These are phyloP conservation scores for Lactarius hengduanensis DNA, from an alignment of 768 basidiomycete species.

Conservation along the genomic window DNA sequence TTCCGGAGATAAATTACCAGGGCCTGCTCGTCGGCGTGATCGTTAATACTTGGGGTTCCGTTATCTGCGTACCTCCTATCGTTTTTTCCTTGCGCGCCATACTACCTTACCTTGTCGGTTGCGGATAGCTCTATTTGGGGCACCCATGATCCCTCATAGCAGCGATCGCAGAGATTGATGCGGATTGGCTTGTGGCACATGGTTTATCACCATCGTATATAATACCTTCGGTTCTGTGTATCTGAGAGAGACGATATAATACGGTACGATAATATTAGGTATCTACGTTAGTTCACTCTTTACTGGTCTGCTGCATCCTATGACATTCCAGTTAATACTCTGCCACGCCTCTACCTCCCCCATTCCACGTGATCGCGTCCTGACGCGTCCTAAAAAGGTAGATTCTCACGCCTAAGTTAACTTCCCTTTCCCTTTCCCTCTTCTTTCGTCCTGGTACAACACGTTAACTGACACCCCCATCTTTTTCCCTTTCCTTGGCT, in stretches of 20 bases:
- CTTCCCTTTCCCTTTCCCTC: constrained; percentile 18
- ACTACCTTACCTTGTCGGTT: neutral
- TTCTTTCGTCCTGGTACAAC: constrained; percentile 22
- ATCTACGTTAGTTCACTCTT: constrained; percentile 15
- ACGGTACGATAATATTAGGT: constrained; percentile 6
- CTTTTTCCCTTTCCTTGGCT: constrained; percentile 18
- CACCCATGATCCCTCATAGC: neutral
- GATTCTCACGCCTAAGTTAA: constrained; percentile 27
- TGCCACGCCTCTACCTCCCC: neutral
- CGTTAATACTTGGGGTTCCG: neutral
- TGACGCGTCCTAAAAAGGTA: constrained; percentile 30
- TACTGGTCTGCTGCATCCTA: constrained; percentile 1
- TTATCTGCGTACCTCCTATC: neutral
- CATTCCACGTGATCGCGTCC: constrained; percentile 30
- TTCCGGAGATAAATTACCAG: constrained; percentile 6
- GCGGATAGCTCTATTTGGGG: neutral
- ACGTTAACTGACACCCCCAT: constrained; percentile 27
- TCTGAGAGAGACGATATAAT: neutral
- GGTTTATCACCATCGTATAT: constrained; percentile 5
- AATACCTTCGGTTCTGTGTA: constrained; percentile 7
- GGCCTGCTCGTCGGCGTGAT: neutral
- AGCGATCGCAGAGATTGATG: neutral
- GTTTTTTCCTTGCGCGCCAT: neutral
- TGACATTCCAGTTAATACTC: neutral
- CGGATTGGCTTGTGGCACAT: neutral